Conservation (phyloP, 306 rosid genomes). For the Acacia confusa region DNA sequence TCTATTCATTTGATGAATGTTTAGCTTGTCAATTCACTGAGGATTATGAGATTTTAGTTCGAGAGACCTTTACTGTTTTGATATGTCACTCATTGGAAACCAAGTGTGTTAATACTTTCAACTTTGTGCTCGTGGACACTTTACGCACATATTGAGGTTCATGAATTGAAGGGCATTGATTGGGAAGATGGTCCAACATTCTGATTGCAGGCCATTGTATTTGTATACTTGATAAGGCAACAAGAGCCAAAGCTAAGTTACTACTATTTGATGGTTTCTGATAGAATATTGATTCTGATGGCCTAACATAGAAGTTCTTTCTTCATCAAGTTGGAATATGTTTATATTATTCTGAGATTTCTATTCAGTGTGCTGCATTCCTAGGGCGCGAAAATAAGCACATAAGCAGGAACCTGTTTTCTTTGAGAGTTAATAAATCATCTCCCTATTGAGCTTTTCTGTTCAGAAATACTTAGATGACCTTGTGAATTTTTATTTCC, state of each 20-base stretch:
- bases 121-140: background rate
- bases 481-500: background rate
- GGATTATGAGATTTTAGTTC: background rate
- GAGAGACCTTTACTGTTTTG: background rate
- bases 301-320: background rate
- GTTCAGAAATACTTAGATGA: background rate
- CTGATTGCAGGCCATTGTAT: background rate
- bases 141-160: background rate
- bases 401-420: background rate
- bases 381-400: background rate
- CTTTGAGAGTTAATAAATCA: background rate
- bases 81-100: background rate
- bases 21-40: background rate
- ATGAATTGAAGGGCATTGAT: conserved; percentile 1
- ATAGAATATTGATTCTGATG: background rate
- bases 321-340: background rate
- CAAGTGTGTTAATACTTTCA: background rate
- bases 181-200: background rate
- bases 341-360: background rate
- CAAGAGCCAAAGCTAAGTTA: background rate
- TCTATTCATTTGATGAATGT: background rate
- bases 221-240: background rate
- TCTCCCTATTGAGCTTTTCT: background rate
- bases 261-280: conserved; percentile 12
- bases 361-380: background rate